phyloP scores from a whole-genome alignment of 208 protist species.

The Trypanosoma platydactyli region DNA sequence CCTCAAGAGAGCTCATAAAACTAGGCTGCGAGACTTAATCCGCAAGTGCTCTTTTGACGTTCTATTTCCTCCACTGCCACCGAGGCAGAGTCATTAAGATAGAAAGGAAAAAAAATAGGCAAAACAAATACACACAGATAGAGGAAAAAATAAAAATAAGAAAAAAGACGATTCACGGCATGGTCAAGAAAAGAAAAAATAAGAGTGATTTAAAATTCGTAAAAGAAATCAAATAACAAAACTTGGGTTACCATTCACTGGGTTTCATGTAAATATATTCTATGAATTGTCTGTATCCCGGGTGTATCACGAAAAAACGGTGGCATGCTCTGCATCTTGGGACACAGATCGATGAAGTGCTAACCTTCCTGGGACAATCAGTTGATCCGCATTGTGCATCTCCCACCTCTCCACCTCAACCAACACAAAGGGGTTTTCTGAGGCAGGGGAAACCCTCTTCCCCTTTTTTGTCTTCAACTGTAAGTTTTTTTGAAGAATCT shows the following conservation, averaged over 20 bases:
- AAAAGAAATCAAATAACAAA: constrained; percentile 9
- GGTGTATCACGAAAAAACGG: constrained; percentile 20
- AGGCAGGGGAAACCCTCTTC: constrained; percentile 8
- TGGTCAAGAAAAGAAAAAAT: no score
- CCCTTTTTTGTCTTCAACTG: constrained; percentile 41
- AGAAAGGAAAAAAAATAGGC: neutral
- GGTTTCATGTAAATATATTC: constrained; percentile 6
- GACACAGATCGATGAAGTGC: constrained; percentile 38
- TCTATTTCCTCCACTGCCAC: neutral
- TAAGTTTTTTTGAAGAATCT: constrained; percentile 64
- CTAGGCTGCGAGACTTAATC: neutral
- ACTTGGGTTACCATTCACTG: neutral
- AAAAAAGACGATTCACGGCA: no score
- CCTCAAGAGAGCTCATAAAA: constrained; percentile 40
- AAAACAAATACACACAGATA: neutral
- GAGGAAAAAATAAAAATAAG: no score
- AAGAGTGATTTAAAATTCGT: neutral
- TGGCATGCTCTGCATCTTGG: neutral
- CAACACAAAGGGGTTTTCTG: constrained; percentile 41
- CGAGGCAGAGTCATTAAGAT: no score
- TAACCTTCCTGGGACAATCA: constrained; percentile 75
- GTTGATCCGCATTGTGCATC: constrained; percentile 87
- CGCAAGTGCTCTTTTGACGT: neutral
- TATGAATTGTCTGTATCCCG: constrained; percentile 8
- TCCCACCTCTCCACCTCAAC: constrained; percentile 85